A percentile compares a stretch with the other conserved stretches of the same genome.
phyloP scores from a whole-genome alignment of 2,329 filamentous ascomycete genomes.

The Scedosporium boydii region DNA sequence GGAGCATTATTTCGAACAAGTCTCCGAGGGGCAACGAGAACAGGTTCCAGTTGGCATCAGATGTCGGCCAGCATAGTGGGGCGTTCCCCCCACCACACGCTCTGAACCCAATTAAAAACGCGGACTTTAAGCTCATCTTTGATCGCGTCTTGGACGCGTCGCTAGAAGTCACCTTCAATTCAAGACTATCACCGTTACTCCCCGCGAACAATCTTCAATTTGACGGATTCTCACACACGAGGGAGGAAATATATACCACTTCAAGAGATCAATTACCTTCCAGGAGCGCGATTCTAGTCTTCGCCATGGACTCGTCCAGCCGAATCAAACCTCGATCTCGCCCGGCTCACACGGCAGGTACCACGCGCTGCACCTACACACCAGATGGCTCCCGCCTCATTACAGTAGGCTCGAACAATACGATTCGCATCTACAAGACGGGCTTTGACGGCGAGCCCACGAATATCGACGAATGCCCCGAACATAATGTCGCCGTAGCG shows the following conservation, averaged over 20 bases:
- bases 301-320: conserved; percentile 17
- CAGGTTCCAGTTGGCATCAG: too few relatives aligned
- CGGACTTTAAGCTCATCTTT: neutral
- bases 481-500: conserved; percentile 73
- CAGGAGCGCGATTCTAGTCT: neutral
- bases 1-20: too few relatives aligned
- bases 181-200: neutral
- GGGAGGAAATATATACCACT: neutral
- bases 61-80: neutral
- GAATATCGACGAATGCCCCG: conserved; percentile 84
- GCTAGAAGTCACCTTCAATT: neutral
- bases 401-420: conserved; percentile 88
- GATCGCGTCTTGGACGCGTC: conserved; percentile 2
- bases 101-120: neutral
- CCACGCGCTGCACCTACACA: conserved; percentile 82
- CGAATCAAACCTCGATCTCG: conserved; percentile 47
- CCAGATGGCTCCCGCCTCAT: conserved; percentile 78
- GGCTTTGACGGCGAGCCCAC: conserved; percentile 86
- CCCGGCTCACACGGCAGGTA: conserved; percentile 73
- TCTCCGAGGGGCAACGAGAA: too few relatives aligned
- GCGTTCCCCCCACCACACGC: neutral
- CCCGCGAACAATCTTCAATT: neutral
- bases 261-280: neutral
- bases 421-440: conserved; percentile 84
- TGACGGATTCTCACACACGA: neutral